A percentile compares a stretch with the other conserved stretches of the same genome.
These are phyloP conservation scores for Bipolaris zeicola DNA, from an alignment of 2,329 filamentous ascomycete species.

Conservation along the genomic window DNA sequence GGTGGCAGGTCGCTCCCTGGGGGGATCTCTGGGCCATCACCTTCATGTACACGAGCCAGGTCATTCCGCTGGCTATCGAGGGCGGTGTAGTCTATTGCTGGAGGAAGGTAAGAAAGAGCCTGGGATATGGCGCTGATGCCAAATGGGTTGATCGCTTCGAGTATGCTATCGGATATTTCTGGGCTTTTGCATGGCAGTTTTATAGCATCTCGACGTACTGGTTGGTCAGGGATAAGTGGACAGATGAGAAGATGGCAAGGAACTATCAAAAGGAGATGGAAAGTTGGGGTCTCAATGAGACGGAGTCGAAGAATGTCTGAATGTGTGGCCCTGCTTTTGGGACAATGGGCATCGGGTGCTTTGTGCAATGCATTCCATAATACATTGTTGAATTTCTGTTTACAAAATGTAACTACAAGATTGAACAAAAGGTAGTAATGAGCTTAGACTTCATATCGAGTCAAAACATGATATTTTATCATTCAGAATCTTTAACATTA, in stretches of 20 bases:
- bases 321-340: background rate
- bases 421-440: too few species aligned
- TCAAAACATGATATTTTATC: background rate
- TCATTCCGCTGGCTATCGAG: conserved; percentile 26
- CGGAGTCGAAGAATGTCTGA: background rate
- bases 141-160: conserved; percentile 8
- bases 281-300: conserved; percentile 1
- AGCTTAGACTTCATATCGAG: too few species aligned
- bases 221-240: conserved; percentile 19
- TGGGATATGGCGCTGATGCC: background rate
- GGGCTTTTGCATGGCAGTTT: conserved; percentile 25
- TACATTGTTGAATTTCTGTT: too few species aligned
- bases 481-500: background rate
- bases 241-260: conserved; percentile 9
- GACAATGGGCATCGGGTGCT: background rate
- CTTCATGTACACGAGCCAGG: conserved; percentile 24
- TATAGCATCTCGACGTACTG: conserved; percentile 25
- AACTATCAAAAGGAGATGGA: background rate
- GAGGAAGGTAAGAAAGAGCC: conserved; percentile 1
- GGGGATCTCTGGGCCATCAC: conserved; percentile 22
- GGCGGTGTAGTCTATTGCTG: conserved; percentile 12
- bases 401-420: too few species aligned
- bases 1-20: conserved; percentile 12
- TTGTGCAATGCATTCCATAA: background rate
- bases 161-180: conserved; percentile 21